Base-by-base conservation (phyloP, 805 yeast genomes). In the Schizosaccharomyces cryophilus region DNA sequence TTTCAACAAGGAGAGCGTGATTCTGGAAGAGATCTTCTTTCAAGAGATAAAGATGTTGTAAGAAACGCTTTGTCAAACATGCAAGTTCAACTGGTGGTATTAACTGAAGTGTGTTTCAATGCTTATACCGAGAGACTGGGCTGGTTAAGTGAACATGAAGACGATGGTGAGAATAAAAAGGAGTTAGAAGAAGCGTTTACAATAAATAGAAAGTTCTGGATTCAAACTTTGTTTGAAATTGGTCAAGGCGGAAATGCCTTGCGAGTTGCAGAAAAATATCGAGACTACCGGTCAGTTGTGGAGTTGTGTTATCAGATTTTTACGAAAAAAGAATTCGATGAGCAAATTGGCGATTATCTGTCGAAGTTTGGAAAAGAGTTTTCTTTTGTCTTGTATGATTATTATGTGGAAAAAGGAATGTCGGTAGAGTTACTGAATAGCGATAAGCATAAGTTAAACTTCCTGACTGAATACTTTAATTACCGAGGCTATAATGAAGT, bases 251-350 rank as follows among this genome's bases (percentile, higher is more conserved):
- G 74, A 6, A 80, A 79, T 30, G 85, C 89, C 0, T 68, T 84
- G 26, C 71, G 72, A 6, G 74, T 87, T 35, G 79, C 87, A 0
- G 94, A 85, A 64, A 73, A 75, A 30, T 84, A 82, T 69, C 69
- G 73, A 19, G 95, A 88, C 68, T 76, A 83, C 65, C 73, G 78
- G 42, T 80, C 90, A 0, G 70, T 89, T 30, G 83, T 83, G 0
- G 79, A 75, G 60, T 71, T 79, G 64, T 65, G 68, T 21, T 51
- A 24, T 51, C 56, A 51, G 24, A 11, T 51, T 24, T 29, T 19
- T 29, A 11, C 21, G 35, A 29, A 51, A 17, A 62, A 62, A 24
- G 64, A 62, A 31, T 64, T 64, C 38, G 61, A 61, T 26, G 51
- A 61, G 15, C 60, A 65, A 42, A 58, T 65, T 6, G 58, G 72